Evolutionary conservation across 257 asterid genomes (phyloP).

Genomic region (Solanum sejunctum): DNA sequence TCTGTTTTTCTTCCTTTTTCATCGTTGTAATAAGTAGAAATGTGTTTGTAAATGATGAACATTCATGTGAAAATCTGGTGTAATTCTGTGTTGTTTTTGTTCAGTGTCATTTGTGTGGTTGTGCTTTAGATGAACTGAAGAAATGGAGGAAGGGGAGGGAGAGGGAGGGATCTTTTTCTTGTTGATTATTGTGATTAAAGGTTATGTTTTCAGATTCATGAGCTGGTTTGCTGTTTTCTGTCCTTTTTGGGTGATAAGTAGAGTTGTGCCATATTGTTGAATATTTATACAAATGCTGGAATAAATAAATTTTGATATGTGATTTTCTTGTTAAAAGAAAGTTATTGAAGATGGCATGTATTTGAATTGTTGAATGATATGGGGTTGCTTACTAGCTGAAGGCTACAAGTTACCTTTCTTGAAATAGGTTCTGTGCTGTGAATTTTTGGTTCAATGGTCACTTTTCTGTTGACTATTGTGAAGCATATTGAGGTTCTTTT

Average conservation of each 20-base stretch:
- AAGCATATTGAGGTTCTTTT: not conserved
- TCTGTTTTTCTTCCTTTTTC: not conserved
- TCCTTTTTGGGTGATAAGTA: not conserved
- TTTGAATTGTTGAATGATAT: too few species aligned
- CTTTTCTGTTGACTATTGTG: not conserved
- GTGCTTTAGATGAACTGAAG: too few species aligned
- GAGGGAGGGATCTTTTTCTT: too few species aligned
- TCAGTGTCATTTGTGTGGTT: too few species aligned
- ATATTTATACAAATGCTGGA: not conserved
- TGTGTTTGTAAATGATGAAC: too few species aligned
- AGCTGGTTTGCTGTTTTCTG: not conserved
- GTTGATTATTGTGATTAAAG: not conserved
- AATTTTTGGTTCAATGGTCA: not conserved
- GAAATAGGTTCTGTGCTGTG: not conserved
- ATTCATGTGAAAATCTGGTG: too few species aligned
- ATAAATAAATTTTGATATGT: too few species aligned
- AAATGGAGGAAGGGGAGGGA: too few species aligned
- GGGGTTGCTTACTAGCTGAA: not conserved
- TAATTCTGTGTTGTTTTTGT: too few species aligned
- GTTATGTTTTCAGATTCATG: not conserved
- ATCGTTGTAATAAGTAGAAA: too few species aligned
- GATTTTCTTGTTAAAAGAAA: too few species aligned
- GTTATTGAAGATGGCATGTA: too few species aligned
- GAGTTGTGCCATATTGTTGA: not conserved
- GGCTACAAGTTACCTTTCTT: not conserved